Evolutionary conservation across 371 early-diverging fungal species (phyloP).

Genomic region (Blakeslea trispora): DNA sequence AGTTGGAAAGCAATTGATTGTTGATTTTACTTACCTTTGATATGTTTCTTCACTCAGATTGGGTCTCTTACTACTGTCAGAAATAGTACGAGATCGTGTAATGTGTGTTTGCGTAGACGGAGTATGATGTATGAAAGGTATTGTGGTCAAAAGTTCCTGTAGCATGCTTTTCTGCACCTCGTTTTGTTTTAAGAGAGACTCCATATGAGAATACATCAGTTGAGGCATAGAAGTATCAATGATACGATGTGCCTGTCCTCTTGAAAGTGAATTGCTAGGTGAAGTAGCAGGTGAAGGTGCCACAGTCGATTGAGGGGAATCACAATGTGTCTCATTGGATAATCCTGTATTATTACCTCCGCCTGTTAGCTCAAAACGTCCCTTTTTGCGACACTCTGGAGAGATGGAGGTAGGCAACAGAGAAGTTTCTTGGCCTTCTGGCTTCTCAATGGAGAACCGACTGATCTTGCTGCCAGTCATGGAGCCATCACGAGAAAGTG

Average conservation of each 20-base stretch:
- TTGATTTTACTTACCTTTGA: slow-evolving; percentile 23
- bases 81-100: slow-evolving; percentile 21
- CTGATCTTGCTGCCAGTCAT: slow-evolving; percentile 20
- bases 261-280: slow-evolving; percentile 34
- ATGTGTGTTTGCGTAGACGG: not conserved
- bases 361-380: slow-evolving; percentile 35
- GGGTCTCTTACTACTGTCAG: slow-evolving; percentile 25
- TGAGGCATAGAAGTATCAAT: slow-evolving; percentile 20
- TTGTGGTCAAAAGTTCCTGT: slow-evolving; percentile 18
- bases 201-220: slow-evolving; percentile 26
- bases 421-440: slow-evolving; percentile 5
- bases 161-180: slow-evolving; percentile 32
- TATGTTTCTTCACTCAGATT: slow-evolving; percentile 10
- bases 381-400: slow-evolving; percentile 34
- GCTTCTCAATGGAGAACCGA: slow-evolving; percentile 37
- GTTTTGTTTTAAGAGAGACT: slow-evolving; percentile 26
- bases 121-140: slow-evolving; percentile 12
- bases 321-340: slow-evolving; percentile 1
- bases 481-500: slow-evolving; percentile 19
- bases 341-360: slow-evolving; percentile 8
- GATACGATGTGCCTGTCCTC: slow-evolving; percentile 33
- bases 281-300: slow-evolving; percentile 28
- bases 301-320: slow-evolving; percentile 20
- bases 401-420: slow-evolving; percentile 9
- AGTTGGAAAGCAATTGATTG: no score